Conservation (phyloP, 2,329 filamentous ascomycete species). For the Monilinia fructicola region DNA sequence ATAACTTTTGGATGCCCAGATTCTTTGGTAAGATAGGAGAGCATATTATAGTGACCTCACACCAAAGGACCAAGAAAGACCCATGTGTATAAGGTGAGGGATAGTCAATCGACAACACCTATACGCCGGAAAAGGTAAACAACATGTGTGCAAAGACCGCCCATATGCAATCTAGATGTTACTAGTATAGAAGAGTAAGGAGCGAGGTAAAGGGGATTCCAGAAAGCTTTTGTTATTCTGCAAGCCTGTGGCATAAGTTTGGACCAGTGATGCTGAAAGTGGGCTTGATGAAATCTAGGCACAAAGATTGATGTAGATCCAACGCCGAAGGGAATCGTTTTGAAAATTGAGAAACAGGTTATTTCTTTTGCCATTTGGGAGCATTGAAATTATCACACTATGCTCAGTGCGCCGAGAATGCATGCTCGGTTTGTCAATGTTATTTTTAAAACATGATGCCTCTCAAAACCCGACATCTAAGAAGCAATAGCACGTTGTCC, state of each 20-base stretch:
- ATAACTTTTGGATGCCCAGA: slow-evolving; percentile 23
- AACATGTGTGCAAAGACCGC: slow-evolving; percentile 33
- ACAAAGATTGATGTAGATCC: slow-evolving; percentile 36
- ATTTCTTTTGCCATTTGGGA: slow-evolving; percentile 18
- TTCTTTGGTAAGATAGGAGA: slow-evolving; percentile 7
- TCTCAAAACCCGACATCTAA: slow-evolving; percentile 28
- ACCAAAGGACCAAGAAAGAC: slow-evolving; percentile 11
- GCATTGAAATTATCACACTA: slow-evolving; percentile 20
- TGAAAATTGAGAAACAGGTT: slow-evolving; percentile 16
- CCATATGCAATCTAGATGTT: slow-evolving; percentile 36
- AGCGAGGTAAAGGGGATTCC: slow-evolving; percentile 6
- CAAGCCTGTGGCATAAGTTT: slow-evolving; percentile 16
- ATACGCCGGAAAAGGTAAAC: slow-evolving; percentile 14
- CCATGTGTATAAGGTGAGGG: slow-evolving; percentile 15
- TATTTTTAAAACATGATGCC: slow-evolving; percentile 15
- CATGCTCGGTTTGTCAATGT: slow-evolving; percentile 23
- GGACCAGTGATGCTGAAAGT: slow-evolving; percentile 28
- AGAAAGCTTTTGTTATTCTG: slow-evolving; percentile 17
- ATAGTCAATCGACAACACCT: slow-evolving; percentile 14
- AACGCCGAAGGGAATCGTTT: slow-evolving; percentile 28
- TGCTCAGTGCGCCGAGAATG: slow-evolving; percentile 25
- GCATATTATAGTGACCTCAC: slow-evolving; percentile 1
- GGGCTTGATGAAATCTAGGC: slow-evolving; percentile 36
- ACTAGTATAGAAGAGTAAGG: slow-evolving; percentile 20
- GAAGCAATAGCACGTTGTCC: slow-evolving; percentile 40